Evolutionary conservation across 768 basidiomycete species (phyloP).

Genomic region (Coprinopsis strossmayeri): DNA sequence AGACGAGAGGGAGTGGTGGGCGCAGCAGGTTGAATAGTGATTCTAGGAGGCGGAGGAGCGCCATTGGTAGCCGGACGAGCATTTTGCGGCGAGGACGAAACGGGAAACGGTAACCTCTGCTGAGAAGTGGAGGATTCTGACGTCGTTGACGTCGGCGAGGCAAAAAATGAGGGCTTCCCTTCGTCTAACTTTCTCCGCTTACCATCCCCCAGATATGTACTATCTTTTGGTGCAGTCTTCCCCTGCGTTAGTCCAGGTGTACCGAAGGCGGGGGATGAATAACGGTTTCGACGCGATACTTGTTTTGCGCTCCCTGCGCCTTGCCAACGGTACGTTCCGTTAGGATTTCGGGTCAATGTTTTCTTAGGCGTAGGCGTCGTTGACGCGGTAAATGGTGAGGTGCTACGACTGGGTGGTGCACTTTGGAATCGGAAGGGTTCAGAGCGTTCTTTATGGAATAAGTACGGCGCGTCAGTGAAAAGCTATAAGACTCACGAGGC

Average conservation of each 20-base stretch:
- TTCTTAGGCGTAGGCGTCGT: slow-evolving; percentile 34
- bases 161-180: slow-evolving; percentile 26
- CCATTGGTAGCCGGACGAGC: slow-evolving; percentile 20
- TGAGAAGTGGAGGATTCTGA: slow-evolving; percentile 14
- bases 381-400: slow-evolving; percentile 23
- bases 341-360: slow-evolving; percentile 63
- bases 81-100: slow-evolving; percentile 22
- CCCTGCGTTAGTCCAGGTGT: slow-evolving; percentile 40
- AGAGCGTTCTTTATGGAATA: slow-evolving; percentile 21
- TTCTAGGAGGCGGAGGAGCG: slow-evolving; percentile 6
- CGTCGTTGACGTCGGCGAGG: slow-evolving; percentile 21
- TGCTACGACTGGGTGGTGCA: slow-evolving; percentile 32
- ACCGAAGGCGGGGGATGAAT: slow-evolving; percentile 68
- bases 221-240: slow-evolving; percentile 31
- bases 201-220: slow-evolving; percentile 28
- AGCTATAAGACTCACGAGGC: slow-evolving; percentile 2
- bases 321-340: slow-evolving; percentile 66
- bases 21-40: slow-evolving; percentile 13
- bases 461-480: slow-evolving; percentile 19
- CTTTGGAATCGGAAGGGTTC: slow-evolving; percentile 63
- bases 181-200: slow-evolving; percentile 60
- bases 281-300: slow-evolving; percentile 49
- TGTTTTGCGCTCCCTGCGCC: slow-evolving; percentile 70
- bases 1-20: slow-evolving; percentile 28
- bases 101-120: slow-evolving; percentile 27